Evolutionary conservation across 148 eudicot genomes (phyloP).

Genomic region (Spergularia marina): DNA sequence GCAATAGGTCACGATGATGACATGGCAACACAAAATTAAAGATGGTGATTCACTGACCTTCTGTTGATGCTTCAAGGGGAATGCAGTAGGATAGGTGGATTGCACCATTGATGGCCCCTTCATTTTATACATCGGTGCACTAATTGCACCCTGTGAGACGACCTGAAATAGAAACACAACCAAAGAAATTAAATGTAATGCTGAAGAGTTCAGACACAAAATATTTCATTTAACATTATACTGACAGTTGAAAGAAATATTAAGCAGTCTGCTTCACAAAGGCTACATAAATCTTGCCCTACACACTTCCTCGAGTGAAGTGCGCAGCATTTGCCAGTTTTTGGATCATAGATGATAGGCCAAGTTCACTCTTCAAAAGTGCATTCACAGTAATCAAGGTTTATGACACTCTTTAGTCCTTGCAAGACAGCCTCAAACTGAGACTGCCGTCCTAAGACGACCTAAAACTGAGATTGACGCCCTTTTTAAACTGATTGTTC

Average conservation of each 20-base stretch:
- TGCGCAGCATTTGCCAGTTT: too few species aligned
- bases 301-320: too few species aligned
- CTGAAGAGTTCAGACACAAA: background rate
- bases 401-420: background rate
- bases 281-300: too few species aligned
- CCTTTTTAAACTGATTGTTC: too few species aligned
- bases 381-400: background rate
- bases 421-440: too few species aligned
- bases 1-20: background rate
- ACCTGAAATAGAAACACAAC: slow-evolving; percentile 41
- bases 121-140: slow-evolving; percentile 85
- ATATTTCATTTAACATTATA: background rate
- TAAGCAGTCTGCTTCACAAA: too few species aligned
- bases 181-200: background rate
- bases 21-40: background rate
- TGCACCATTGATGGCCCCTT: slow-evolving; percentile 96
- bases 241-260: background rate
- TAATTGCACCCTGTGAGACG: slow-evolving; percentile 90
- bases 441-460: background rate
- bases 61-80: slow-evolving; percentile 94
- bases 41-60: slow-evolving; percentile 48
- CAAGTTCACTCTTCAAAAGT: background rate
- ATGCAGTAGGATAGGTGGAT: slow-evolving; percentile 81
- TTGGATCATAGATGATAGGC: too few species aligned
- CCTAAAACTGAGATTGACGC: background rate